phyloP scores from a whole-genome alignment of 192 early-diverging fungal species.

The Backusella westeae region DNA sequence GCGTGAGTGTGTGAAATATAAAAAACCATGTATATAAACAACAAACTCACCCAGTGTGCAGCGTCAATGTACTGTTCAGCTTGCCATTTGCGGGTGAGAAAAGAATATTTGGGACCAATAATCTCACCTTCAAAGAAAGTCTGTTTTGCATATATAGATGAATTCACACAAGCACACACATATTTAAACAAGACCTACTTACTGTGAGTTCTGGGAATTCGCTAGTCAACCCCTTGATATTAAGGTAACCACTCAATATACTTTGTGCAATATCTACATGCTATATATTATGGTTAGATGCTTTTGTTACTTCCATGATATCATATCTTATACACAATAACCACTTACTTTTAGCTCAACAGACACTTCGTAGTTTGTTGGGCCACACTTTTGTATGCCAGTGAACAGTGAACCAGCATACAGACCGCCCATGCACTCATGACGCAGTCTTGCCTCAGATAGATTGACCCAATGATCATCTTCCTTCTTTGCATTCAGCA shows the following conservation, averaged over 20 bases:
- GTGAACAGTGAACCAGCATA: slow-evolving; percentile 62
- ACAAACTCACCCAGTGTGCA: slow-evolving; percentile 69
- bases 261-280: slow-evolving; percentile 69
- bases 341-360: slow-evolving; percentile 68
- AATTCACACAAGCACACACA: not conserved
- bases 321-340: not conserved
- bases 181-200: not conserved
- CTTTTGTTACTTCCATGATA: not conserved
- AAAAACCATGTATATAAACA: not conserved
- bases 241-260: slow-evolving; percentile 74
- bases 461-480: slow-evolving; percentile 25
- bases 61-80: slow-evolving; percentile 68
- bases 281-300: slow-evolving; percentile 26
- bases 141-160: not conserved
- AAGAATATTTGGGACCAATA: slow-evolving; percentile 73
- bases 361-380: slow-evolving; percentile 61
- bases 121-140: slow-evolving; percentile 90
- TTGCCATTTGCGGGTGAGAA: slow-evolving; percentile 85
- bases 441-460: slow-evolving; percentile 11
- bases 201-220: slow-evolving; percentile 73
- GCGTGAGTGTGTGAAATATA: not conserved
- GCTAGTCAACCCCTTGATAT: slow-evolving; percentile 74
- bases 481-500: slow-evolving; percentile 8
- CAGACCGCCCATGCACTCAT: slow-evolving; percentile 33
- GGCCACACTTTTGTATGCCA: slow-evolving; percentile 62